Conservation (phyloP, 1,284 basidiomycete genomes). For the Irpex sp. region DNA sequence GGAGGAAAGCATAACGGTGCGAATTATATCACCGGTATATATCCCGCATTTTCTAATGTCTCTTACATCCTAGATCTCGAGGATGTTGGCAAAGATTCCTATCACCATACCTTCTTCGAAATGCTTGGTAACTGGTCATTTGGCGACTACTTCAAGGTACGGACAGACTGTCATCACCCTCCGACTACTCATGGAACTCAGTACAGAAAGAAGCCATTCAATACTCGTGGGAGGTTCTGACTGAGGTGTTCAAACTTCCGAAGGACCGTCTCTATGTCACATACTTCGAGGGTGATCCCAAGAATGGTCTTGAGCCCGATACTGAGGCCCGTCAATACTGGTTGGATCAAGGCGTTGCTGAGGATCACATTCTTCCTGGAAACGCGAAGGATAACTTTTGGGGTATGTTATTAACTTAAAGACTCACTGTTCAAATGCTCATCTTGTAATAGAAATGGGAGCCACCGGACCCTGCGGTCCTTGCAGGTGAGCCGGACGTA, state of each 20-base stretch:
- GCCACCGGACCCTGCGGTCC: slow-evolving; percentile 97
- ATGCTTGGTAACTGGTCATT: slow-evolving; percentile 99
- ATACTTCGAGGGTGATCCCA: slow-evolving; percentile 93
- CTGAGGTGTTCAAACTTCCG: slow-evolving; percentile 84
- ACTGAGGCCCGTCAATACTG: slow-evolving; percentile 85
- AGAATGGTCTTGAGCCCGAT: slow-evolving; percentile 87
- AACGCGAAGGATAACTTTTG: slow-evolving; percentile 99
- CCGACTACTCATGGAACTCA: background rate
- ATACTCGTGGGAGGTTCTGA: slow-evolving; percentile 95
- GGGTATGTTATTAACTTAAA: slow-evolving; percentile 55
- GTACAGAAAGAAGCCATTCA: slow-evolving; percentile 84
- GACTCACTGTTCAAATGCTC: slow-evolving; percentile 2
- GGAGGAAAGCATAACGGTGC: slow-evolving; percentile 97
- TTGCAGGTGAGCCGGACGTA: slow-evolving; percentile 62
- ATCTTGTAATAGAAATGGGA: slow-evolving; percentile 80
- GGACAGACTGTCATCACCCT: slow-evolving; percentile 2
- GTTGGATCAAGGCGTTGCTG: slow-evolving; percentile 82
- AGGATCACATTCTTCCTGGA: slow-evolving; percentile 90
- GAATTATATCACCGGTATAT: slow-evolving; percentile 10
- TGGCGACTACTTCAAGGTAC: slow-evolving; percentile 97
- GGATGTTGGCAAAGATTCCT: slow-evolving; percentile 97
- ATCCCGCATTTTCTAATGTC: slow-evolving; percentile 10
- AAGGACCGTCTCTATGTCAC: slow-evolving; percentile 94
- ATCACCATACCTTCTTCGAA: slow-evolving; percentile 98
- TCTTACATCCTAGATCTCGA: slow-evolving; percentile 70